Percentiles rank a stretch among this genome's conserved stretches.
phyloP scores from a whole-genome alignment of 2,329 filamentous ascomycete species.

The Fusarium mexicanum region DNA sequence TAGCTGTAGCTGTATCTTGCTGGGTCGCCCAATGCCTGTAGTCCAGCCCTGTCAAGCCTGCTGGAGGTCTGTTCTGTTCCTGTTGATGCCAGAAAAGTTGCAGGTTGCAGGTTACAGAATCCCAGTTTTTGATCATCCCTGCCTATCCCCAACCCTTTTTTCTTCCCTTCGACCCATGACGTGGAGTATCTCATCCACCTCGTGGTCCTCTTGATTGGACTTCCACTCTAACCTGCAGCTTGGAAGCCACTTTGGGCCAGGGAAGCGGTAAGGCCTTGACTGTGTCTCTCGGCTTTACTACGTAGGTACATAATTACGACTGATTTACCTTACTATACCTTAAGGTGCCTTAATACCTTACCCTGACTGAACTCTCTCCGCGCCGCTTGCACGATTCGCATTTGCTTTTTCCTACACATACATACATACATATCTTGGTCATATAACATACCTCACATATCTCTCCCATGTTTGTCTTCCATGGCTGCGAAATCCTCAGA shows the following conservation, averaged over 20 bases:
- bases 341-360: background rate
- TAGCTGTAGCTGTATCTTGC: background rate
- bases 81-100: constrained; percentile 19
- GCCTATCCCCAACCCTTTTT: constrained; percentile 32
- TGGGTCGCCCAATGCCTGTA: background rate
- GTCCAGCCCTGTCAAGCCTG: constrained; percentile 4
- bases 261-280: constrained; percentile 42
- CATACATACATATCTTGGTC: constrained; percentile 6
- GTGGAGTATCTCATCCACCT: constrained; percentile 39
- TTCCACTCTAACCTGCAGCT: constrained; percentile 36
- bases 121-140: constrained; percentile 8
- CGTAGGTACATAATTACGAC: constrained; percentile 22
- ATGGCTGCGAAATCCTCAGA: constrained; percentile 21
- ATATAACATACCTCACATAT: constrained; percentile 18
- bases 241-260: constrained; percentile 36
- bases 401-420: constrained; percentile 8
- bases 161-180: constrained; percentile 35
- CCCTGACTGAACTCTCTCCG: background rate
- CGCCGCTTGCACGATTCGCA: constrained; percentile 13
- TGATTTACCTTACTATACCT: background rate
- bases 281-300: constrained; percentile 28
- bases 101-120: constrained; percentile 17
- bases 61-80: background rate
- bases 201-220: constrained; percentile 35
- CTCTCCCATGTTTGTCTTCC: constrained; percentile 1